Evolutionary conservation across 768 basidiomycete genomes (phyloP).

Genomic region (Rhodocollybia butyracea): DNA sequence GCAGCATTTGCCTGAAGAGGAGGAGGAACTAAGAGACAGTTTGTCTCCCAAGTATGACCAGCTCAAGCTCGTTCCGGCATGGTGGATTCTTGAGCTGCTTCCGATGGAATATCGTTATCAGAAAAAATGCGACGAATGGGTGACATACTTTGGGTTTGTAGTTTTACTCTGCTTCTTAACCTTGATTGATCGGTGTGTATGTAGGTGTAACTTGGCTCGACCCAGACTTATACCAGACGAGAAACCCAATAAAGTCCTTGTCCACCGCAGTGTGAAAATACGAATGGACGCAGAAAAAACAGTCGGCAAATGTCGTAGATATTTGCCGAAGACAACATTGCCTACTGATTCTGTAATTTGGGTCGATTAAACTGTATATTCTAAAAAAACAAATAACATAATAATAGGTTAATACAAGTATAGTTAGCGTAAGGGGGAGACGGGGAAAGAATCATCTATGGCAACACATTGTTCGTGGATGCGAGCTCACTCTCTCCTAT

Average conservation of each 20-base stretch:
- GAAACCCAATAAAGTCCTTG: constrained; percentile 28
- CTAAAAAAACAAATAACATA: too few relatives aligned
- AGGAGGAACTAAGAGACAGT: constrained; percentile 62
- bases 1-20: constrained; percentile 52
- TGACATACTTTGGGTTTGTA: constrained; percentile 13
- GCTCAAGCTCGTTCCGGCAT: constrained; percentile 38
- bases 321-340: constrained; percentile 35
- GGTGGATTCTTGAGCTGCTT: constrained; percentile 71
- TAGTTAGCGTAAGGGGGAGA: too few relatives aligned
- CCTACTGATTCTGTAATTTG: constrained; percentile 30
- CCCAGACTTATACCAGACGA: constrained; percentile 42
- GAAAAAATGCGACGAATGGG: constrained; percentile 28
- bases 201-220: constrained; percentile 31
- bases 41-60: constrained; percentile 59
- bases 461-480: too few relatives aligned
- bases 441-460: too few relatives aligned
- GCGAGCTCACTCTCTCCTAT: too few relatives aligned
- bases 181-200: not conserved
- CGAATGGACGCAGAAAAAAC: constrained; percentile 47
- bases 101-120: constrained; percentile 41
- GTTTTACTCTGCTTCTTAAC: not conserved
- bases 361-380: too few relatives aligned
- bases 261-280: constrained; percentile 50
- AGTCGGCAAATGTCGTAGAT: constrained; percentile 22
- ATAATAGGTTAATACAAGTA: too few relatives aligned